Base-by-base conservation (phyloP, 257 asterid genomes). In the Solanum paucissectum region DNA sequence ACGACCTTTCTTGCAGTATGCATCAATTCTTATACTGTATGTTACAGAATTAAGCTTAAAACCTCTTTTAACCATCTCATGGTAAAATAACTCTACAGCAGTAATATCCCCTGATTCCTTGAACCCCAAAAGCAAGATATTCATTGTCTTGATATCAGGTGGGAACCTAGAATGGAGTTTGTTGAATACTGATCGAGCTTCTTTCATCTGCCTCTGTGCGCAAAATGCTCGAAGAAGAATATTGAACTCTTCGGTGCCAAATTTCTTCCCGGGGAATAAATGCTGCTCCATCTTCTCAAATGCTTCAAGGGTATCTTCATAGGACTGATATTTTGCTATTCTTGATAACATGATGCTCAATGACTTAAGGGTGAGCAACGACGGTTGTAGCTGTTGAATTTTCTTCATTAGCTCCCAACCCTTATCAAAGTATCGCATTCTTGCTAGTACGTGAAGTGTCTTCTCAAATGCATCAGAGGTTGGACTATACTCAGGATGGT, bases 21-120 rank as follows among this genome's bases (percentile, higher is more conserved):
- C 94, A 86, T 94, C 98, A 18, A 95, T 95, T 87, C 98, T 93
- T 87, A 96, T 91, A 73, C 89, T 92, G 38, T 93, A 94, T 2
- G 98, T 95, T 29, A 94, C 90, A 7, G 46, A 72, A 84, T 97
- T 93, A 36, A 98, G 96, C 88, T 85, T 94, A 87, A 97, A 97
- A 84, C 99, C 98, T 91, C 98, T 92, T 90, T 94, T 81, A 87
- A 95, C 87, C 98, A 97, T 95, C 91, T 97, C 98, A 88, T 95
- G 98, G 89, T 97, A 92, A 91, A 97, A 97, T 91, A 97, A 88
- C 91, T 97, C 99, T 1, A 95, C 96, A 6, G 99, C 88, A 32
- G 98, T 94, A 85, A 95, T 87, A 90, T 93, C 95, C 34, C 98
- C 98, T 0, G 98, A 93, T 87, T 95, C 98, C 90, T 95, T 96